These are phyloP conservation scores for Nemania bipapillata DNA, from an alignment of 2,329 filamentous ascomycete genomes.

Conservation along the genomic window DNA sequence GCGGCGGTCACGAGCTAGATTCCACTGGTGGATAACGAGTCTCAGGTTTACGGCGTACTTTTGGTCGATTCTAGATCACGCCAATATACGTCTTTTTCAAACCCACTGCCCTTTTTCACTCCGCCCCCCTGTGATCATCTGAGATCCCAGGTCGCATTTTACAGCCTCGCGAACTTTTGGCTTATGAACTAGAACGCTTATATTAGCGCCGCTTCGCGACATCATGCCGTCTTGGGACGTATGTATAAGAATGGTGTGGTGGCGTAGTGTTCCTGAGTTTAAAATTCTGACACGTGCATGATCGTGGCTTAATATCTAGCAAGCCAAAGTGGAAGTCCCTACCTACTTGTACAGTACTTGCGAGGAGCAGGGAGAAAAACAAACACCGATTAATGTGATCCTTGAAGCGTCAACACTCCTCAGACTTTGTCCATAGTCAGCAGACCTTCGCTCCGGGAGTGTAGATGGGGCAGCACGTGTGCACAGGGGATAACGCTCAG, in stretches of 20 bases:
- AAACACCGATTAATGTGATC: background rate
- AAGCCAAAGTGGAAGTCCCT: background rate
- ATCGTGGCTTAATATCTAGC: constrained; percentile 21
- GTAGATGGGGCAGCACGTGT: constrained; percentile 7
- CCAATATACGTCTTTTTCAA: constrained; percentile 9
- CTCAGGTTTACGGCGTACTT: background rate
- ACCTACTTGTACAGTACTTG: background rate
- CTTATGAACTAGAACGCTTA: constrained; percentile 10
- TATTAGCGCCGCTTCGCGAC: constrained; percentile 9
- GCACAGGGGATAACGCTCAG: constrained; percentile 3
- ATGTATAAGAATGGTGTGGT: background rate
- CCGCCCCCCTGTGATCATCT: constrained; percentile 12
- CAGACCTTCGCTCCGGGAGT: background rate
- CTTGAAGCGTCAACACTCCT: background rate
- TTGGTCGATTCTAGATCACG: constrained; percentile 10
- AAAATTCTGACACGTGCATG: constrained; percentile 29
- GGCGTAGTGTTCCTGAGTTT: constrained; percentile 20
- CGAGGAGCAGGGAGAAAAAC: background rate
- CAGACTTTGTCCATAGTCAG: constrained; percentile 4
- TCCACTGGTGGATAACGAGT: background rate
- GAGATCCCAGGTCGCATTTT: constrained; percentile 24
- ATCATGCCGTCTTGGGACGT: constrained; percentile 19
- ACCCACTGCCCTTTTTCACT: background rate
- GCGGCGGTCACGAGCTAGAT: background rate
- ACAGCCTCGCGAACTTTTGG: constrained; percentile 24